Evolutionary conservation across 805 yeast genomes (phyloP), one percentile per base, ranked within the genome.

Genomic region (Suhomyces emberorum): DNA sequence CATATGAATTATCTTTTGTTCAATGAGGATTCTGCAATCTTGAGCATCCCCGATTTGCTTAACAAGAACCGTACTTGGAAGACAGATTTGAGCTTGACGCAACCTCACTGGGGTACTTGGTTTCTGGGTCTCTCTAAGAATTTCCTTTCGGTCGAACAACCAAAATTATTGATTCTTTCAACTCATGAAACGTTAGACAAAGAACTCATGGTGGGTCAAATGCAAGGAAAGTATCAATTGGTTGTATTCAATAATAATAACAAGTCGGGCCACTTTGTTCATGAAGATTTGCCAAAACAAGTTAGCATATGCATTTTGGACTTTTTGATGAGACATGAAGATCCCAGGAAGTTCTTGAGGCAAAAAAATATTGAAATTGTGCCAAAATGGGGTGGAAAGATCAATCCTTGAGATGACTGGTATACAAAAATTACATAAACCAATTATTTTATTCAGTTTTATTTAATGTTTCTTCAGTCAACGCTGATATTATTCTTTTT

Each of bases 141-240:
- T 30, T 77, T 76, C 38, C 55, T 71, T 7, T 38, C 38, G 1
- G 56, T 73, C 31, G 59, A 55, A 12, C 47, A 48, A 4, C 79
- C 89, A 0, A 84, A 88, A 50, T 49, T 93, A 35, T 70, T 93
- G 27, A 70, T 93, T 1, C 61, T 95, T 11, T 95, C 98, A 0
- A 95, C 95, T 3, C 83, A 89, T 35, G 97, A 93, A 47, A 79
- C 84, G 15, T 69, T 95, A 20, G 98, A 93, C 60, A 88, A 83
- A 44, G 76, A 76, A 25, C 67, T 93, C 32, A 88, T 89, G 59
- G 80, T 93, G 34, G 99, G 97, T 1, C 98, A 95, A 60, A 93
- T 93, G 98, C 98, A 89, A 61, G 99, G 99, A 1, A 82, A 80
- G 55, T 93, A 83, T 58, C 99, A 95, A 61, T 70, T 93, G 27